These are phyloP conservation scores for Hypocrella siamensis DNA, from an alignment of 2,329 filamentous ascomycete genomes.

Conservation along the genomic window DNA sequence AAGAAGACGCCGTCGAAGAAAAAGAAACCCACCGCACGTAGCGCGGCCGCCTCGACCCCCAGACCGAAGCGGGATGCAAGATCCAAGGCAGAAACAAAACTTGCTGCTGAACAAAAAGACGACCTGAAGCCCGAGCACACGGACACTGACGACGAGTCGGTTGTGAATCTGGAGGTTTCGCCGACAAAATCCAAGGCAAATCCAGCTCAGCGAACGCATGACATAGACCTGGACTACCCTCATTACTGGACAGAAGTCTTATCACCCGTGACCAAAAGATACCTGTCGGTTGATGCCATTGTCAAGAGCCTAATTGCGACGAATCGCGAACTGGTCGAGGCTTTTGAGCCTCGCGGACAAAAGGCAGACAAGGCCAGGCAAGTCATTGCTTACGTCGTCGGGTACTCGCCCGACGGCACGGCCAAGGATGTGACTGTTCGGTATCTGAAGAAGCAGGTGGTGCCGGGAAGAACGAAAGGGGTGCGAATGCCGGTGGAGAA, in stretches of 20 bases:
- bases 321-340: slow-evolving; percentile 54
- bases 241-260: slow-evolving; percentile 89
- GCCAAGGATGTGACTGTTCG: slow-evolving; percentile 91
- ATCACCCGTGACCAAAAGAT: slow-evolving; percentile 66
- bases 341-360: slow-evolving; percentile 67
- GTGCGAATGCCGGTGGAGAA: slow-evolving; percentile 66
- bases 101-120: slow-evolving; percentile 21
- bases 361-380: slow-evolving; percentile 79
- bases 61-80: not conserved
- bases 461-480: slow-evolving; percentile 84
- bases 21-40: slow-evolving; percentile 1
- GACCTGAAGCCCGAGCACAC: slow-evolving; percentile 22
- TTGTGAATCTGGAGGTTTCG: slow-evolving; percentile 36
- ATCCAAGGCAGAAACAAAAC: not conserved
- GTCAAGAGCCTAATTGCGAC: slow-evolving; percentile 54
- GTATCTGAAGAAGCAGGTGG: slow-evolving; percentile 67
- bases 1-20: slow-evolving; percentile 5
- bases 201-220: slow-evolving; percentile 30
- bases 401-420: slow-evolving; percentile 67
- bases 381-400: slow-evolving; percentile 78
- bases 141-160: slow-evolving; percentile 42
- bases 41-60: not conserved
- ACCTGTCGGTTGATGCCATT: slow-evolving; percentile 63
- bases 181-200: slow-evolving; percentile 6
- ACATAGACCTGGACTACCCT: slow-evolving; percentile 66